Evolutionary conservation across 1,139 yeast species (phyloP), one percentile per base, ranked within the genome.

Genomic region (Debaryomyces udenii): DNA sequence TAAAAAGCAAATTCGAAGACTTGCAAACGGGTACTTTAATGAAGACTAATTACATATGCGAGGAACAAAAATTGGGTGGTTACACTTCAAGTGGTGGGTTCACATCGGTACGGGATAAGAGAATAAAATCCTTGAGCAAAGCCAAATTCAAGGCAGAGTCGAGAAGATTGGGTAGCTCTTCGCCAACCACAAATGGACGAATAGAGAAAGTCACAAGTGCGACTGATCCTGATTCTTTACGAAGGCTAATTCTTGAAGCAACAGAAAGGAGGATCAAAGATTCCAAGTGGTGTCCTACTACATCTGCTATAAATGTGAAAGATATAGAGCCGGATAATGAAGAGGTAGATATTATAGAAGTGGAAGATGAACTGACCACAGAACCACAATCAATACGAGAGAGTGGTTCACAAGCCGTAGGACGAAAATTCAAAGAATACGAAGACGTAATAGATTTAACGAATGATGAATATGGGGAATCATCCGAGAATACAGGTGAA

Each of bases 251-350:
- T 35, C 66, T 81, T 4, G 73, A 70, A 42, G 96, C 96, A 1
- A 87, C 94, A 0, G 82, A 83, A 46, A 62, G 86, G 47, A 64
- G 96, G 41, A 57, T 71, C 6, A 56, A 62, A 14, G 93, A 85
- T 54, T 63, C 75, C 4, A 77, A 77, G 48, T 75, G 81, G 76
- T 86, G 93, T 55, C 48, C 31, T 41, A 48, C 38, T 40, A 47
- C 26, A 3, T 11, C 24, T 17, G 56, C 46, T 18, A 47, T 45
- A 10, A 50, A 48, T 7, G 49, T 44, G n/a, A 48, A 48, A 7
- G 32, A 38, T 32, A 38, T 38, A 13, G 38, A 35, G 16, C 38
- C 38, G n/a, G 38, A 10, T 4, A 73, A 66, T 37, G 59, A 60
- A 9, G 78, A 73, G 3, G 50, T 73, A 15, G 66, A 56, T 32